Percentiles rank a stretch among this genome's conserved stretches.
Evolutionary conservation across 441 rosid genomes (phyloP).

Genomic region (California macrophylla): DNA sequence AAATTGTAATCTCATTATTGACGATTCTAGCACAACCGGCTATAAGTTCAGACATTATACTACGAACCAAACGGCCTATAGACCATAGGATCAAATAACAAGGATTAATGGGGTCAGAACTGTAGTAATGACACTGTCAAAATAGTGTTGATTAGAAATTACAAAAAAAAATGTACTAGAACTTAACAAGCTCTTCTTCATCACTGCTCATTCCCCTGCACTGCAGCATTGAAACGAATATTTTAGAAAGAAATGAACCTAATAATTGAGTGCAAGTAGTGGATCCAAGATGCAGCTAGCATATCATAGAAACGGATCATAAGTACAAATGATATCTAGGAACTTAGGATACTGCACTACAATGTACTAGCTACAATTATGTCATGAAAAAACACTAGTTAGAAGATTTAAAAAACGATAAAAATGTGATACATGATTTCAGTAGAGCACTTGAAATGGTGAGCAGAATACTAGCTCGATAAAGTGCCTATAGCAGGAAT

Average conservation of each 20-base stretch:
- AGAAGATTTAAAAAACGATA: not conserved
- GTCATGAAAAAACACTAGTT: not conserved
- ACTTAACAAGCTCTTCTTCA: not conserved
- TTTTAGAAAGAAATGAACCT: not conserved
- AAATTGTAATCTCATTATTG: too few species aligned
- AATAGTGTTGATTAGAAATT: not conserved
- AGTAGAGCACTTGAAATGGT: not conserved
- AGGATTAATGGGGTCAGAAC: not conserved
- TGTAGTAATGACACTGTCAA: not conserved
- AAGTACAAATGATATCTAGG: not conserved
- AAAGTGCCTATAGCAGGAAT: too few species aligned
- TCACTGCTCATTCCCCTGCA: not conserved
- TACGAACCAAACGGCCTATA: not conserved
- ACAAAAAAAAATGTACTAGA: not conserved
- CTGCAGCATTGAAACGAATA: not conserved
- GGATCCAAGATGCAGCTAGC: not conserved
- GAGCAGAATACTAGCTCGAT: not conserved
- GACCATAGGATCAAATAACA: not conserved
- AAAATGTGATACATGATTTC: not conserved
- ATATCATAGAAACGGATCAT: not conserved
- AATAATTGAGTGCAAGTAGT: not conserved
- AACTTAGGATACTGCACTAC: not conserved
- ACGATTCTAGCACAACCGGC: too few species aligned
- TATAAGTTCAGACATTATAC: not conserved
- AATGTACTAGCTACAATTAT: not conserved